Conservation (phyloP, 345 rosid genomes). For the Eucalyptus sp. region DNA sequence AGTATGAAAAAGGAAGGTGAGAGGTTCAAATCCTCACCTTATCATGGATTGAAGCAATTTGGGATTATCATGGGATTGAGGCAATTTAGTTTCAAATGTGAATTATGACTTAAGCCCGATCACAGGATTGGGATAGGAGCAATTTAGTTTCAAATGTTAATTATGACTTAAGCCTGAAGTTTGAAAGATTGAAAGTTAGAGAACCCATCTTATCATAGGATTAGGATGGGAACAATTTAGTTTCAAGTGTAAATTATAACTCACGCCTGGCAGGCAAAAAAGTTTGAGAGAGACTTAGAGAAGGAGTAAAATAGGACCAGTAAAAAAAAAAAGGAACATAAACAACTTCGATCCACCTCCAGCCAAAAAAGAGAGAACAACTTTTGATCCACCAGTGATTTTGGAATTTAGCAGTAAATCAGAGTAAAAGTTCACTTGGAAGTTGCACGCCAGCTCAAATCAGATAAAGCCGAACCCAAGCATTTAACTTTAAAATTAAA, state of each 20-base stretch:
- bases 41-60: too few relatives aligned
- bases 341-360: neutral
- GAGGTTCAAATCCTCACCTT: fast-evolving
- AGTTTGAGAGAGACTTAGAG: too few relatives aligned
- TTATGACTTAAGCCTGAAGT: fast-evolving
- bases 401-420: neutral
- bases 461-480: neutral
- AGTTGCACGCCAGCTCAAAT: neutral
- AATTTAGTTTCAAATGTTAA: fast-evolving
- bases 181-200: too few relatives aligned
- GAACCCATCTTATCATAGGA: too few relatives aligned
- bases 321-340: too few relatives aligned
- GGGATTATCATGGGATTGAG: too few relatives aligned
- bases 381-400: neutral
- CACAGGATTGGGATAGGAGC: fast-evolving
- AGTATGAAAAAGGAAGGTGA: too few relatives aligned
- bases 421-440: neutral
- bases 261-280: too few relatives aligned
- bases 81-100: too few relatives aligned
- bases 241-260: fast-evolving
- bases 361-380: neutral
- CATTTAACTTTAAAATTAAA: neutral
- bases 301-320: fast-evolving
- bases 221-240: too few relatives aligned
- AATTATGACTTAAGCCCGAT: too few relatives aligned